A percentile compares a stretch with the other conserved stretches of the same genome.
Evolutionary conservation across 202 grass and related monocot species (phyloP).

Genomic region (Bolboschoenoplectus hybrid): DNA sequence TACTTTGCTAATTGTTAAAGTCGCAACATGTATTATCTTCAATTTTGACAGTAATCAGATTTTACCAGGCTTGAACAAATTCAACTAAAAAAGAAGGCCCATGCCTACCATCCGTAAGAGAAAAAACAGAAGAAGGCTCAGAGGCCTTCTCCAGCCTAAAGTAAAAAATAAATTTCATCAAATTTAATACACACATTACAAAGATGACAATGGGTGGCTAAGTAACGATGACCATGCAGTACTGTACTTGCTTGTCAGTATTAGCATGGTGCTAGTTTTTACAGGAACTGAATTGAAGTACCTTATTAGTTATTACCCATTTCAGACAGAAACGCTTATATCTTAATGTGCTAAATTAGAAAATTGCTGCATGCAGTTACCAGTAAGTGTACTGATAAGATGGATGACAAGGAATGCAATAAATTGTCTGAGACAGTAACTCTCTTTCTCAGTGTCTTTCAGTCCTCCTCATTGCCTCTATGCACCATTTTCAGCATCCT

Average conservation of each 20-base stretch:
- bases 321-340: not conserved
- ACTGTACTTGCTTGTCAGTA: not conserved
- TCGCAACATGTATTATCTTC: not conserved
- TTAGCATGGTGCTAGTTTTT: not conserved
- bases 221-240: too few species aligned
- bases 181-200: not conserved
- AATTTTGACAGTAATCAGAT: not conserved
- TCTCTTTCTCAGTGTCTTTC: slow-evolving; percentile 76
- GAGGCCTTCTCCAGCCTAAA: not conserved
- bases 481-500: slow-evolving; percentile 41
- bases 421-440: slow-evolving; percentile 64
- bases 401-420: slow-evolving; percentile 70
- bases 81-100: not conserved
- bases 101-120: not conserved
- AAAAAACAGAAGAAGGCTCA: not conserved
- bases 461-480: slow-evolving; percentile 55
- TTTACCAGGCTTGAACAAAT: not conserved
- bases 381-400: slow-evolving; percentile 67
- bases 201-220: not conserved
- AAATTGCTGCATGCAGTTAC: slow-evolving; percentile 51
- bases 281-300: not conserved
- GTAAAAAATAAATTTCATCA: not conserved
- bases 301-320: not conserved
- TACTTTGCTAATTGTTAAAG: not conserved
- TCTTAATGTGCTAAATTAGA: not conserved